Evolutionary conservation across 2,329 filamentous ascomycete species (phyloP).

Genomic region (Monosporascus sp.): DNA sequence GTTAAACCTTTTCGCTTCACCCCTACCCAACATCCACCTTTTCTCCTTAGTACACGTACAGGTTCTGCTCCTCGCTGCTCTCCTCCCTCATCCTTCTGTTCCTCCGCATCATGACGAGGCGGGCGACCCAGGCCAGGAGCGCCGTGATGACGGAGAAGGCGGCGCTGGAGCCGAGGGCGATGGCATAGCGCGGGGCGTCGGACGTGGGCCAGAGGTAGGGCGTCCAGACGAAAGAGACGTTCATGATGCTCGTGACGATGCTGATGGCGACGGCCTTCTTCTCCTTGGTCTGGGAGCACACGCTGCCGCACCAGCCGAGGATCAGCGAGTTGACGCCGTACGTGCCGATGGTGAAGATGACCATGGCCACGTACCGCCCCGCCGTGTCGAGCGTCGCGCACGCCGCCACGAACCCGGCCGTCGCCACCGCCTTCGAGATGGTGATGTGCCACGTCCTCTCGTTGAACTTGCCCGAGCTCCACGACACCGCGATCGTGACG

Average conservation of each 20-base stretch:
- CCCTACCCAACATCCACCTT: no score
- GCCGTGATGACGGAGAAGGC: no score
- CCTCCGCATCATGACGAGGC: no score
- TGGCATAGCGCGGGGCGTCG: no score
- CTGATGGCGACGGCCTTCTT: constrained; percentile 40
- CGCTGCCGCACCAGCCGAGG: constrained; percentile 35
- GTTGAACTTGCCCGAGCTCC: constrained; percentile 38
- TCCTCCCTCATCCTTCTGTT: no score
- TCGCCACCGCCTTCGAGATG: constrained; percentile 31
- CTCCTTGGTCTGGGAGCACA: constrained; percentile 38
- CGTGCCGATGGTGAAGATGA: constrained; percentile 32
- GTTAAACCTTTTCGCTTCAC: no score
- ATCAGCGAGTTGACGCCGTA: constrained; percentile 38
- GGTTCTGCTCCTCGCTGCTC: no score
- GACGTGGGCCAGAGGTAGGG: constrained; percentile 25
- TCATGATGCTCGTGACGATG: constrained; percentile 27
- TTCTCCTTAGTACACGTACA: no score
- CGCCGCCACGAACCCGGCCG: constrained; percentile 25
- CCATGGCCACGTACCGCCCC: constrained; percentile 26
- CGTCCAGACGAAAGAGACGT: constrained; percentile 32
- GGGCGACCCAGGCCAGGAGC: no score
- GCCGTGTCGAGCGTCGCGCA: constrained; percentile 20
- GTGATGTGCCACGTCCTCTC: constrained; percentile 44
- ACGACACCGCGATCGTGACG: constrained; percentile 31
- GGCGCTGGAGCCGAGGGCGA: no score